These are phyloP conservation scores for Exophiala dermatitidis DNA, from an alignment of 2,329 filamentous ascomycete species.

Conservation along the genomic window DNA sequence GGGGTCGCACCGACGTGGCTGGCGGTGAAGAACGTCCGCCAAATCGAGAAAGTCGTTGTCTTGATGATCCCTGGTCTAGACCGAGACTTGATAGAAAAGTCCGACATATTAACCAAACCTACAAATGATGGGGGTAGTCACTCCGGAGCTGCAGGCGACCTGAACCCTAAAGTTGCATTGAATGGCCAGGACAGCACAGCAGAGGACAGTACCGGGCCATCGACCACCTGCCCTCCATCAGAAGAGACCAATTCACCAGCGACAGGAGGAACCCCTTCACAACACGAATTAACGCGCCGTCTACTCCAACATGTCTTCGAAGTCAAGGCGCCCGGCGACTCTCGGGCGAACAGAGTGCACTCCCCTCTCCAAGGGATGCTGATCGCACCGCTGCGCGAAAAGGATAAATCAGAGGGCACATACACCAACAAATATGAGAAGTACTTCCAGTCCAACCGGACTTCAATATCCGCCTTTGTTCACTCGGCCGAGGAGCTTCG, in stretches of 20 bases:
- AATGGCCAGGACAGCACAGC: not conserved
- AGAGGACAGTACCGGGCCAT: not conserved
- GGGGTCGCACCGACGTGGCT: conserved; percentile 57
- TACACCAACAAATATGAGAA: conserved; percentile 54
- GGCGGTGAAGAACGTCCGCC: conserved; percentile 49
- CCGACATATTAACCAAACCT: conserved; percentile 5
- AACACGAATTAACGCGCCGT: conserved; percentile 31
- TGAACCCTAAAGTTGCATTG: not conserved
- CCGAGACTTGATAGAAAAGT: conserved; percentile 60
- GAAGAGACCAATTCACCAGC: not conserved
- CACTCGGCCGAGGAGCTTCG: conserved; percentile 64
- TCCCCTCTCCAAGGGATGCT: conserved; percentile 83
- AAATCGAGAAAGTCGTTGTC: conserved; percentile 67
- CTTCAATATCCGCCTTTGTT: conserved; percentile 73
- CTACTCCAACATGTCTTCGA: conserved; percentile 90
- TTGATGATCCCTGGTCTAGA: conserved; percentile 91
- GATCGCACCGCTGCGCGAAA: conserved; percentile 62
- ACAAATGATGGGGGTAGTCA: not conserved
- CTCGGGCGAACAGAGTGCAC: conserved; percentile 70
- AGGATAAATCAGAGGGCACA: conserved; percentile 50
- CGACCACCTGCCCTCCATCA: not conserved
- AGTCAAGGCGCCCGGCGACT: conserved; percentile 77
- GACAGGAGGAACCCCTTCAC: not conserved
- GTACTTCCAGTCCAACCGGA: conserved; percentile 66
- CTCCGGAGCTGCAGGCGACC: not conserved